Evolutionary conservation across 257 asterid species (phyloP).

Genomic region (Solanum commersonii): DNA sequence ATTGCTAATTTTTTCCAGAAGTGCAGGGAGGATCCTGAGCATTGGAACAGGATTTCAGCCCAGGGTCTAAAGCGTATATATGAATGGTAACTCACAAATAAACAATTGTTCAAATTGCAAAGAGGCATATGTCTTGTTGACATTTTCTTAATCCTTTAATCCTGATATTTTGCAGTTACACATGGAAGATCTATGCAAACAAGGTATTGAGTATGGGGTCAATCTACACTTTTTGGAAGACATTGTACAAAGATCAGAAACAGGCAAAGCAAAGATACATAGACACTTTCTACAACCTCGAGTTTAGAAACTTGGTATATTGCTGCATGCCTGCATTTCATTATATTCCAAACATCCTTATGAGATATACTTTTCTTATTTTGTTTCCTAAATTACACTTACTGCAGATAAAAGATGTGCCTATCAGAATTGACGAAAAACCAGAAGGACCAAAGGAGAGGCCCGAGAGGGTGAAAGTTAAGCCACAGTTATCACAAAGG

Average conservation of each 20-base stretch:
- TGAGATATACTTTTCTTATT: not conserved
- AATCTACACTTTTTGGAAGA: conserved; percentile 73
- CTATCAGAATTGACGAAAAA: conserved; percentile 36
- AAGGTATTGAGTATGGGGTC: conserved; percentile 83
- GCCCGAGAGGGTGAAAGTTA: conserved; percentile 27
- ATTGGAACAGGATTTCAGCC: conserved; percentile 57
- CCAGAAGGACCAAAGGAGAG: conserved; percentile 33
- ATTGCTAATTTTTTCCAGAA: conserved; percentile 73
- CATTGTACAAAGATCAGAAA: conserved; percentile 44
- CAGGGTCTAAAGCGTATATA: conserved; percentile 73
- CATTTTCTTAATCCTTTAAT: not conserved
- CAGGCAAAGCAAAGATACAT: conserved; percentile 66
- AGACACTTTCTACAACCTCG: conserved; percentile 66
- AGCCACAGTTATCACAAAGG: conserved; percentile 36
- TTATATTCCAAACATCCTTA: not conserved
- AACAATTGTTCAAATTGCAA: not conserved
- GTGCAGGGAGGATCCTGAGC: conserved; percentile 51
- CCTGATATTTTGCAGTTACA: conserved; percentile 43
- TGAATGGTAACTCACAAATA: conserved; percentile 44
- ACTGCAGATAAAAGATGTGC: conserved; percentile 50
- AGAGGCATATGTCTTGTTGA: not conserved
- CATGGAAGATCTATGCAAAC: conserved; percentile 89
- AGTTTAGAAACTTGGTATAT: conserved; percentile 61
- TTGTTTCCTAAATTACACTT: not conserved
- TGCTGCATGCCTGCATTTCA: not conserved